These are phyloP conservation scores for Petunia axillaris DNA, from an alignment of 257 asterid species.

Conservation along the genomic window DNA sequence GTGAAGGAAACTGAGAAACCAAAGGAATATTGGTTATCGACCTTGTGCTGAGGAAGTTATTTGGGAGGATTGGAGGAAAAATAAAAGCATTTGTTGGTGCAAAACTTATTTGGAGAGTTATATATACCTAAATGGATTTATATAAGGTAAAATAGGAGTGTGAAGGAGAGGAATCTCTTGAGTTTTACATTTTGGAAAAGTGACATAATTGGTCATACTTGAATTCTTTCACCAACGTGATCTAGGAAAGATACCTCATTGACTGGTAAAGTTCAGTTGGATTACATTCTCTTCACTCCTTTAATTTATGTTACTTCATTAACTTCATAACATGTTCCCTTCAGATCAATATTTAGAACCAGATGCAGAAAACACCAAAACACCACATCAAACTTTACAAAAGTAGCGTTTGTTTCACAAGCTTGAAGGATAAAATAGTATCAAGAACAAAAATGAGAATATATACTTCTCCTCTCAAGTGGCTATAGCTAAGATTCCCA, in stretches of 20 bases:
- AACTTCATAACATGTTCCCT: not conserved
- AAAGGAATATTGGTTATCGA: not conserved
- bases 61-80: not conserved
- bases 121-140: not conserved
- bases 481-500: conserved; percentile 29
- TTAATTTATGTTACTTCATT: not conserved
- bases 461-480: conserved; percentile 34
- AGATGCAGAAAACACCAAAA: not conserved
- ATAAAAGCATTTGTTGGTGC: not conserved
- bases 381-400: not conserved
- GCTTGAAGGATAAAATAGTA: conserved; percentile 22
- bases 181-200: not conserved
- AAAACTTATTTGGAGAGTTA: not conserved
- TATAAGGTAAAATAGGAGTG: not conserved
- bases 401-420: conserved; percentile 26
- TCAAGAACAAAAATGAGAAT: conserved; percentile 31
- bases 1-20: not conserved
- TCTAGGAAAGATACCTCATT: not conserved
- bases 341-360: conserved; percentile 7
- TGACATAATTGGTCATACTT: not conserved
- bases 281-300: not conserved
- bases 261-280: not conserved
- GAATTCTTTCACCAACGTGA: not conserved
- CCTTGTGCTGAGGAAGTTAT: not conserved
- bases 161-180: not conserved